A percentile compares a stretch with the other conserved stretches of the same genome.
Conservation (phyloP, 805 yeast species). For the Lipomyces lipofer region DNA sequence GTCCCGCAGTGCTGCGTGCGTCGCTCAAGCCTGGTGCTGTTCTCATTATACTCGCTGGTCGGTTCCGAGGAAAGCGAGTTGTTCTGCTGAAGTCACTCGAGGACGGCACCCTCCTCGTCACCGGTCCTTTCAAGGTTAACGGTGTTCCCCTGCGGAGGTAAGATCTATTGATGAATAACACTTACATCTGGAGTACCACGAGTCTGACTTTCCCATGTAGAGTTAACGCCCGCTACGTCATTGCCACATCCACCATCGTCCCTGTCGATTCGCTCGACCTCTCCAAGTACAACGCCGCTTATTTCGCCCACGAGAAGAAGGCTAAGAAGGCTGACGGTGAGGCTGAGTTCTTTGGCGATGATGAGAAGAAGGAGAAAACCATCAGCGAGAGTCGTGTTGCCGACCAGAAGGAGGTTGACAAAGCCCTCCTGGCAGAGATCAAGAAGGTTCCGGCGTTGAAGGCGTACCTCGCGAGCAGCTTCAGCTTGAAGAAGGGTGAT, state of each 20-base stretch:
- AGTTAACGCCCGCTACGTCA: constrained; percentile 96
- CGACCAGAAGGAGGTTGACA: constrained; percentile 95
- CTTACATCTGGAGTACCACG: not conserved
- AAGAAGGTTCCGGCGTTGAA: constrained; percentile 96
- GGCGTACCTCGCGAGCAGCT: constrained; percentile 92
- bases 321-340: constrained; percentile 82
- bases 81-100: constrained; percentile 95
- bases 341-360: constrained; percentile 85
- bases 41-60: constrained; percentile 95
- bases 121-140: constrained; percentile 99
- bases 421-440: constrained; percentile 87
- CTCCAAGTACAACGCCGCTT: constrained; percentile 86
- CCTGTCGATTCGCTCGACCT: constrained; percentile 77
- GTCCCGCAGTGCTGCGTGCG: constrained; percentile 94
- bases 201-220: constrained; percentile 3
- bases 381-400: constrained; percentile 90
- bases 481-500: constrained; percentile 98
- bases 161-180: not conserved
- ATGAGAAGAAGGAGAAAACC: constrained; percentile 74
- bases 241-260: constrained; percentile 95
- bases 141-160: constrained; percentile 98
- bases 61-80: constrained; percentile 99
- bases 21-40: constrained; percentile 98
- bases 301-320: constrained; percentile 95
- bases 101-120: constrained; percentile 95